A percentile compares a stretch with the other conserved stretches of the same genome.
phyloP scores from a whole-genome alignment of 129 eudicot genomes.

The Tanacetum coccineum region DNA sequence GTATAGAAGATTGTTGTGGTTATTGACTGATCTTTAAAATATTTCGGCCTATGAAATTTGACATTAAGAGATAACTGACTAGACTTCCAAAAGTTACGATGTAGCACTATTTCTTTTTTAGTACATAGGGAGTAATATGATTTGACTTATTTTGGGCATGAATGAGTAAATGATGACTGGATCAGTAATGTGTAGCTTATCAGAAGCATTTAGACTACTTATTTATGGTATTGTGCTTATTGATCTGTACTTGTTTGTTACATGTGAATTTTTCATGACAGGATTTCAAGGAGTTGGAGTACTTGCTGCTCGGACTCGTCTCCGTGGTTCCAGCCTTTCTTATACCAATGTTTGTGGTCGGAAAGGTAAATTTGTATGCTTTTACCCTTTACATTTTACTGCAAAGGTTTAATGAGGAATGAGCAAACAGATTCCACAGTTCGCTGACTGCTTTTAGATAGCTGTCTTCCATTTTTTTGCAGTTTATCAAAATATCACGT shows the following conservation, averaged over 20 bases:
- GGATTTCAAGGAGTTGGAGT: conserved; percentile 87
- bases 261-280: conserved; percentile 31
- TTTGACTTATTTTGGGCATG: neutral
- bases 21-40: neutral
- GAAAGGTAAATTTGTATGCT: conserved; percentile 51
- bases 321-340: conserved; percentile 81
- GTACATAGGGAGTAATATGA: neutral
- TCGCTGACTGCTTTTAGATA: too few species aligned
- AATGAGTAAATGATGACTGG: neutral
- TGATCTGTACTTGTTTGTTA: conserved; percentile 2
- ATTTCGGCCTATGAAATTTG: neutral
- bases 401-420: neutral
- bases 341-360: conserved; percentile 63
- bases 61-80: neutral
- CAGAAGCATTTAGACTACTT: neutral
- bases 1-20: conserved; percentile 10
- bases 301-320: conserved; percentile 70
- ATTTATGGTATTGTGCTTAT: neutral
- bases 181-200: too few species aligned
- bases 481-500: too few species aligned
- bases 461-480: too few species aligned
- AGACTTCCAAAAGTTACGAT: neutral
- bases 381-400: neutral
- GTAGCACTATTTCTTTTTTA: neutral
- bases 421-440: neutral